A percentile compares a stretch with the other conserved stretches of the same genome.
Evolutionary conservation across 176 grass and related monocot genomes (phyloP).

Genomic region (Ampelocalamus luodianensis): DNA sequence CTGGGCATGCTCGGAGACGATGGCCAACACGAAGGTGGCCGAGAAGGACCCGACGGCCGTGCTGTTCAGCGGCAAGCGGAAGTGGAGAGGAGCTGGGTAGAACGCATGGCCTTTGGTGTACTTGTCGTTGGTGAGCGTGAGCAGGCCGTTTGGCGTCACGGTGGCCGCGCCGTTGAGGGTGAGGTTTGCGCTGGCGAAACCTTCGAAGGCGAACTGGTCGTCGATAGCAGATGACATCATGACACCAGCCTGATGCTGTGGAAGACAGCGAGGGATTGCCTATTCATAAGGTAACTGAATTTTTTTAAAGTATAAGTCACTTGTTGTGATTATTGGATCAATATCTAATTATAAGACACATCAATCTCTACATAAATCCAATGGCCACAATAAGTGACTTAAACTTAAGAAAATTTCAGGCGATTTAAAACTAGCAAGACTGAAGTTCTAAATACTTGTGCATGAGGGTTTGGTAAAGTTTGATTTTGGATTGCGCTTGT

Average conservation of each 20-base stretch:
- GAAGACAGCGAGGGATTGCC: slow-evolving; percentile 13
- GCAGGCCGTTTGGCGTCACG: slow-evolving; percentile 41
- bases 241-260: slow-evolving; percentile 15
- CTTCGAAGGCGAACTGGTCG: no score
- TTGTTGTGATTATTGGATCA: no score
- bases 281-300: no score
- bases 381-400: no score
- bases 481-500: neutral
- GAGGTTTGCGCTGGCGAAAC: no score
- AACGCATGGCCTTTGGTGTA: slow-evolving; percentile 56
- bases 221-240: slow-evolving; percentile 26
- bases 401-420: no score
- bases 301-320: no score
- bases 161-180: slow-evolving; percentile 38
- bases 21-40: slow-evolving; percentile 60
- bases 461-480: neutral
- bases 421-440: no score
- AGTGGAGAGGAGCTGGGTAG: slow-evolving; percentile 31
- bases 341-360: no score
- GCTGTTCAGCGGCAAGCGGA: neutral
- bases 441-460: neutral
- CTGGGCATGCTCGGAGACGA: slow-evolving; percentile 47
- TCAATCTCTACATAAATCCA: no score
- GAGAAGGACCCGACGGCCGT: slow-evolving; percentile 46
- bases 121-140: slow-evolving; percentile 54